These are phyloP conservation scores for Talaromyces sp. DNA, from an alignment of 2,329 filamentous ascomycete genomes.

Conservation along the genomic window DNA sequence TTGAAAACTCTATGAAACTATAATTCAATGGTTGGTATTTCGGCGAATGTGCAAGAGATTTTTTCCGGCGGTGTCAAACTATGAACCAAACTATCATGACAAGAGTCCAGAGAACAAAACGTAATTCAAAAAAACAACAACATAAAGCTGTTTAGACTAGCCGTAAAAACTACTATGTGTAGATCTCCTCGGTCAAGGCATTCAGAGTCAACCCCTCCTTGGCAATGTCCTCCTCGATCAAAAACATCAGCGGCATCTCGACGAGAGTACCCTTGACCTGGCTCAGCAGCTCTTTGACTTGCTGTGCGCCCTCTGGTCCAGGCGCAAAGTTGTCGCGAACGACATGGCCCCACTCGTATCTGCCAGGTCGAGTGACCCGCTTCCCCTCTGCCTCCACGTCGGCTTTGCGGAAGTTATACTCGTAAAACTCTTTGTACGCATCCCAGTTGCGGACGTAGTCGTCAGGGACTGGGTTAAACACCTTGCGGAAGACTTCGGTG, in stretches of 20 bases:
- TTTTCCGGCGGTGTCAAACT: background rate
- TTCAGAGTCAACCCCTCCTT: slow-evolving; percentile 73
- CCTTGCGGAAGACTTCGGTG: slow-evolving; percentile 56
- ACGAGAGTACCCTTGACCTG: slow-evolving; percentile 68
- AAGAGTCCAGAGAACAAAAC: background rate
- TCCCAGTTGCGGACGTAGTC: slow-evolving; percentile 57
- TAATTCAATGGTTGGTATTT: background rate
- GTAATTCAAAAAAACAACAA: background rate
- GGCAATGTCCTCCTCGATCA: slow-evolving; percentile 81
- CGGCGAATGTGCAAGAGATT: background rate
- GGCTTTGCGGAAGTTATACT: slow-evolving; percentile 52
- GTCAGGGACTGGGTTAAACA: slow-evolving; percentile 60
- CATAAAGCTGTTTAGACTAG: too few species aligned
- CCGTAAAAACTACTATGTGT: slow-evolving; percentile 47
- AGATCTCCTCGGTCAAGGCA: slow-evolving; percentile 66
- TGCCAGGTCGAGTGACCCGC: slow-evolving; percentile 39
- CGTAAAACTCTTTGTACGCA: slow-evolving; percentile 60
- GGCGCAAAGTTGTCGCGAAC: slow-evolving; percentile 68
- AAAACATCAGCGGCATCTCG: slow-evolving; percentile 87
- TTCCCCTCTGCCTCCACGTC: slow-evolving; percentile 40
- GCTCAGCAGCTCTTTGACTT: slow-evolving; percentile 66
- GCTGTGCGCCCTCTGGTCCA: slow-evolving; percentile 61
- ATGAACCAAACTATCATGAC: background rate
- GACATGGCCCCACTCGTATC: slow-evolving; percentile 82
- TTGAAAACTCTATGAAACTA: background rate